Conservation (phyloP, 208 protist genomes). For the Zelonia costaricensis region DNA sequence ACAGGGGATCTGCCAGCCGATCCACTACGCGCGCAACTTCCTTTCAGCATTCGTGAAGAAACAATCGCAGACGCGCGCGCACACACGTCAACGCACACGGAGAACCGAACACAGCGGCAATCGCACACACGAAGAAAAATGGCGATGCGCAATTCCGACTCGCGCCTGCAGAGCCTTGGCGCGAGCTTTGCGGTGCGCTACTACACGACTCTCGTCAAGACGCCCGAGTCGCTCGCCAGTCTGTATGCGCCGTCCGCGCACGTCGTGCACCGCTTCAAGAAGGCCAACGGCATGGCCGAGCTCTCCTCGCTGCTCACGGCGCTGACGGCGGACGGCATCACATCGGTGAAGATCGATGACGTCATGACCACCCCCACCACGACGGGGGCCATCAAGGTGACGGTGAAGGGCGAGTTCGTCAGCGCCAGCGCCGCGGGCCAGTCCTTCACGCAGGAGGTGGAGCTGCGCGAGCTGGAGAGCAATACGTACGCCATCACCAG, state of each 20-base stretch:
- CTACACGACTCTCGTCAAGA: constrained; percentile 63
- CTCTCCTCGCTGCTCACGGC: constrained; percentile 34
- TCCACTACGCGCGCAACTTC: too few relatives aligned
- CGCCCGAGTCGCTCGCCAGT: constrained; percentile 31
- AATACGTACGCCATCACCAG: constrained; percentile 57
- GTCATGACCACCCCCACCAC: constrained; percentile 28
- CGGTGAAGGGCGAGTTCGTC: constrained; percentile 38
- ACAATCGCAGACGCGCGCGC: background rate
- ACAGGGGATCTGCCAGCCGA: too few relatives aligned
- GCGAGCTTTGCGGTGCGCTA: constrained; percentile 72
- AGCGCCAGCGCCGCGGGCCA: constrained; percentile 5
- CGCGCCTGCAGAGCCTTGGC: constrained; percentile 39
- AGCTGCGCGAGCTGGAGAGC: constrained; percentile 49
- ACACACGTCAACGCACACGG: too few relatives aligned
- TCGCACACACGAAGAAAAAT: too few relatives aligned
- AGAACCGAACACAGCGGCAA: too few relatives aligned
- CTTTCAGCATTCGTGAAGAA: too few relatives aligned
- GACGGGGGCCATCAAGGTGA: constrained; percentile 39
- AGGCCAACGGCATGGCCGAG: constrained; percentile 31
- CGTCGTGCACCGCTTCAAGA: constrained; percentile 43
- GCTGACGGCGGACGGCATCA: constrained; percentile 22
- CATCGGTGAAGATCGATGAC: constrained; percentile 35
- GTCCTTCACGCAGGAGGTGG: constrained; percentile 65
- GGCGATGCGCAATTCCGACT: constrained; percentile 14
- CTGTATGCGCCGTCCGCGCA: constrained; percentile 56